Conservation (phyloP, 2,329 filamentous ascomycete genomes). For the Simplicillium aogashimaense region DNA sequence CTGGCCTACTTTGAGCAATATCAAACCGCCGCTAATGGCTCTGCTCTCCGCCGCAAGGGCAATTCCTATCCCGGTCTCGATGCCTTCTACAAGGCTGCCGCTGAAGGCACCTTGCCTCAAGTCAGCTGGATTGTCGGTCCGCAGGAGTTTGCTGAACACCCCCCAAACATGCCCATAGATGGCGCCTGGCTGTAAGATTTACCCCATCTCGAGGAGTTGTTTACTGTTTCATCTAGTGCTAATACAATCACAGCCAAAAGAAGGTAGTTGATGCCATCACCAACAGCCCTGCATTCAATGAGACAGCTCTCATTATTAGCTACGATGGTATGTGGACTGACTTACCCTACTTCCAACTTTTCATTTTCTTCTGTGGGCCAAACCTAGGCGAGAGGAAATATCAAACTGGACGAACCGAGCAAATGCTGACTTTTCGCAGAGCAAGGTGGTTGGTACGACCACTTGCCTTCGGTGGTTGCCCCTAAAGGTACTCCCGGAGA, state of each 20-base stretch:
- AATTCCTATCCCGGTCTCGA: constrained; percentile 35
- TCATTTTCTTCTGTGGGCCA: too few relatives aligned
- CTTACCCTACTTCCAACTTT: too few relatives aligned
- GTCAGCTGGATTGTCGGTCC: constrained; percentile 42
- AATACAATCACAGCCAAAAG: constrained; percentile 23
- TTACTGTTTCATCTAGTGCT: too few relatives aligned
- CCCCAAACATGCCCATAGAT: constrained; percentile 41
- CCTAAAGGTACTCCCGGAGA: constrained; percentile 36
- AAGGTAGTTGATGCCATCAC: constrained; percentile 39
- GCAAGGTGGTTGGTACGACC: constrained; percentile 43
- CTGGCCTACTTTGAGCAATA: constrained; percentile 40
- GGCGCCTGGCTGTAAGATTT: constrained; percentile 34
- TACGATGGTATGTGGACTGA: constrained; percentile 23
- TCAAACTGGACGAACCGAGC: too few relatives aligned
- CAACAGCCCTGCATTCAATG: constrained; percentile 34
- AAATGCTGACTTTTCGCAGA: constrained; percentile 15
- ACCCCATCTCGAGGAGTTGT: too few relatives aligned
- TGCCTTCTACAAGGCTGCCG: constrained; percentile 36
- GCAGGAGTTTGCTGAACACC: constrained; percentile 44
- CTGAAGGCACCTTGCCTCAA: constrained; percentile 37
- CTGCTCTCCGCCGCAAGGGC: constrained; percentile 30
- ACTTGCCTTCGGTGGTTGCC: constrained; percentile 37
- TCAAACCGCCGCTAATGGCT: constrained; percentile 28
- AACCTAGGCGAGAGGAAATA: too few relatives aligned
- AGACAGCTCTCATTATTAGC: constrained; percentile 39